Evolutionary conservation across 2,329 filamentous ascomycete genomes (phyloP), one percentile per base, ranked within the genome.

Genomic region (Alternaria angustiovoidea): DNA sequence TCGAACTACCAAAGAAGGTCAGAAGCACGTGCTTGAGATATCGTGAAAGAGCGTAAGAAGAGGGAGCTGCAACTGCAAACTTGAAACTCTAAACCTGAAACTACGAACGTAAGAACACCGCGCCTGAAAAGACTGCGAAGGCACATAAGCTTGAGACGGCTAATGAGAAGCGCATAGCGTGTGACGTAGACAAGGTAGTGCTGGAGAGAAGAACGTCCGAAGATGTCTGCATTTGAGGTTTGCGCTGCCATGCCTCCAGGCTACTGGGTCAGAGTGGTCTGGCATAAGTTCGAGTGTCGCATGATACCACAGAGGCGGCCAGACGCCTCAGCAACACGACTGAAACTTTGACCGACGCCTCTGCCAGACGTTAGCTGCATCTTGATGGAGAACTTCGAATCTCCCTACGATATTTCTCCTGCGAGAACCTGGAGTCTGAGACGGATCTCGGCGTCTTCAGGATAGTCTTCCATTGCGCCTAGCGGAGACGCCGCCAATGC

Each of bases 301-400:
- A 54, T 59, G 43, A 59, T 49, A 54, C 38, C 30, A 54, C 16
- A 59, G 36, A 59, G 44, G 36, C 51, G 51, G 12, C 51, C n/a
- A 54, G 28, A 51, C 51, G 57, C 39, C 30, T 59, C 38, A 51
- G 57, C 44, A 59, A 59, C 44, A 51, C 44, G 38, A 54, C 28
- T 59, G n/a, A 59, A 51, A 42, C 51, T 24, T 51, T 59, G 22
- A 51, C 51, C n/a, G 46, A 59, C n/a, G 51, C 51, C 28, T 54
- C 57, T 59, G 51, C 36, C 54, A 48, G 22, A 54, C 18, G 34
- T 60, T 14, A 60, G 57, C 57, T 60, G 47, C 41, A 56, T 60
- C 34, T 11, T 20, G 34, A 47, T 60, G 34, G 56, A 56, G 52
- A 26, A 56, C 41, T 48, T 52, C n/a, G n/a, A 14, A 54, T 59